Conservation (phyloP, 441 rosid species). For the Croton setiger region DNA sequence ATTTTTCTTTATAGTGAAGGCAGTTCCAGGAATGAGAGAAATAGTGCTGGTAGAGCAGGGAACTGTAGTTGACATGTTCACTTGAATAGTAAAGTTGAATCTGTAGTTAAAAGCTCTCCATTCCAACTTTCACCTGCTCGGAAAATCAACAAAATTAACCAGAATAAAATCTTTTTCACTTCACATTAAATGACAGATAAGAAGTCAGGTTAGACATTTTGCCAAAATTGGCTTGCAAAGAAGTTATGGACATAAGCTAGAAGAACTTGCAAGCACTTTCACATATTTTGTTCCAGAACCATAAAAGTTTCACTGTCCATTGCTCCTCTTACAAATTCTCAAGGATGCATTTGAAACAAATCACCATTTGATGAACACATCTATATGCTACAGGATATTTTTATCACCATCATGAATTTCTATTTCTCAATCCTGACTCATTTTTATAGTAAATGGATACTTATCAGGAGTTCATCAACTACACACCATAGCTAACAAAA, state of each 20-base stretch:
- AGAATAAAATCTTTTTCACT: constrained; percentile 13
- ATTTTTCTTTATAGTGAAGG: constrained; percentile 42
- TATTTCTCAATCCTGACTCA: neutral
- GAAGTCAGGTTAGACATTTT: neutral
- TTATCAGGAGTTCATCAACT: neutral
- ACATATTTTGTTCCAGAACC: neutral
- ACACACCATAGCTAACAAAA: neutral
- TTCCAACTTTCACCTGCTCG: constrained; percentile 37
- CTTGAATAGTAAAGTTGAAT: constrained; percentile 20
- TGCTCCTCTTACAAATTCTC: neutral
- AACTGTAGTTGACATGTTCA: constrained; percentile 52
- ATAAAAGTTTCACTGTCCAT: constrained; percentile 1
- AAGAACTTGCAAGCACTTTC: constrained; percentile 5
- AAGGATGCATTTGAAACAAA: neutral
- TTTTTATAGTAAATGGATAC: neutral
- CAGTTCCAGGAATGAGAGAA: constrained; percentile 54
- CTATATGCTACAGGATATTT: neutral
- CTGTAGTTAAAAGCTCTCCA: constrained; percentile 27
- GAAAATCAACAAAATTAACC: constrained; percentile 8
- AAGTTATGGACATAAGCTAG: neutral
- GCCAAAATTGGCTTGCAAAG: neutral
- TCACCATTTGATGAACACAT: neutral
- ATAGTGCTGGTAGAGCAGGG: constrained; percentile 56
- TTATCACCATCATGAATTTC: neutral
- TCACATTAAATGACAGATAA: neutral